Evolutionary conservation across 176 grass and related monocot genomes (phyloP).

Genomic region (bread wheat (Triticum aestivum)): IWGSC_CS_RefSeq_v2.1 NC_057809.1:598484473-598484972

Average conservation of each 20-base stretch:
- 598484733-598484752: background rate
- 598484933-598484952: background rate
- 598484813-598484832: background rate
- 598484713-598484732: background rate
- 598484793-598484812: background rate
- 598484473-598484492: constrained; percentile 41
- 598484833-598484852: constrained; percentile 6
- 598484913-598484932: background rate
- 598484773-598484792: background rate
- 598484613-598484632: background rate
- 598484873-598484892: background rate
- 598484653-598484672: background rate
- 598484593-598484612: constrained; percentile 44
- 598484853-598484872: background rate
- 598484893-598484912: background rate
- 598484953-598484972: background rate
- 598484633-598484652: background rate
- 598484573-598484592: constrained; percentile 60
- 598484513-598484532: constrained; percentile 62
- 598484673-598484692: constrained; percentile 9
- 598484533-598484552: constrained; percentile 70
- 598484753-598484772: too few relatives aligned
- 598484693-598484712: constrained; percentile 6
- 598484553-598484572: constrained; percentile 52
- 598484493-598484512: constrained; percentile 54